These are phyloP conservation scores for Pseudopyricularia cyperi DNA, from an alignment of 2,329 filamentous ascomycete genomes.

Conservation along the genomic window DNA sequence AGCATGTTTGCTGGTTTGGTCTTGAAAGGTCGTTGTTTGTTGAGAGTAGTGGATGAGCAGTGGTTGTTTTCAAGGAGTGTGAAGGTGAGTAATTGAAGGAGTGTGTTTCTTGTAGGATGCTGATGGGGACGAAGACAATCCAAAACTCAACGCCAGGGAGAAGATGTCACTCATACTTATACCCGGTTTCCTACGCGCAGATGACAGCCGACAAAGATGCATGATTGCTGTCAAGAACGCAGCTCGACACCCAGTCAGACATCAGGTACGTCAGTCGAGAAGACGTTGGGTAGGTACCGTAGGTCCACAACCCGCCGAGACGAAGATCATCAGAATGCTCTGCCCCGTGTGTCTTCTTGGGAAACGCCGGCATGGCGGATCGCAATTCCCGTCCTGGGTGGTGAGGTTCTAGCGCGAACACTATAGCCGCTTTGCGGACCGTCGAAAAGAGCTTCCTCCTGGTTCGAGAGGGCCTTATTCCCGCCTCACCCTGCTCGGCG, in stretches of 20 bases:
- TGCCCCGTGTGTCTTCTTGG: neutral
- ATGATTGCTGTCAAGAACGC: no score
- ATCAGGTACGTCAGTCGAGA: no score
- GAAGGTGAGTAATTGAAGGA: neutral
- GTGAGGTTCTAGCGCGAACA: neutral
- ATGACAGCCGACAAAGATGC: no score
- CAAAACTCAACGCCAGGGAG: neutral
- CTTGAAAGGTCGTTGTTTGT: neutral
- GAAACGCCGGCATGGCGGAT: neutral
- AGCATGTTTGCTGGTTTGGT: neutral
- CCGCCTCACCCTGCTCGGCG: neutral
- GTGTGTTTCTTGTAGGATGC: neutral
- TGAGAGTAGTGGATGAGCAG: neutral
- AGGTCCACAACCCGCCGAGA: neutral
- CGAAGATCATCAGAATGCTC: neutral
- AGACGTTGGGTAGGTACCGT: neutral
- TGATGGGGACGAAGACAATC: neutral
- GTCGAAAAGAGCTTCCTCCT: neutral
- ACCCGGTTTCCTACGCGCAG: no score
- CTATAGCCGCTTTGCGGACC: neutral
- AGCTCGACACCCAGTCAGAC: no score
- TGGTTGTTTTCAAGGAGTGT: neutral
- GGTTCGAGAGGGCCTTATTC: neutral
- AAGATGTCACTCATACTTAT: neutral
- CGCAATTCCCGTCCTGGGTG: neutral